Base-by-base conservation (phyloP, 2,329 filamentous ascomycete genomes). In the Colletotrichum falcatum region DNA sequence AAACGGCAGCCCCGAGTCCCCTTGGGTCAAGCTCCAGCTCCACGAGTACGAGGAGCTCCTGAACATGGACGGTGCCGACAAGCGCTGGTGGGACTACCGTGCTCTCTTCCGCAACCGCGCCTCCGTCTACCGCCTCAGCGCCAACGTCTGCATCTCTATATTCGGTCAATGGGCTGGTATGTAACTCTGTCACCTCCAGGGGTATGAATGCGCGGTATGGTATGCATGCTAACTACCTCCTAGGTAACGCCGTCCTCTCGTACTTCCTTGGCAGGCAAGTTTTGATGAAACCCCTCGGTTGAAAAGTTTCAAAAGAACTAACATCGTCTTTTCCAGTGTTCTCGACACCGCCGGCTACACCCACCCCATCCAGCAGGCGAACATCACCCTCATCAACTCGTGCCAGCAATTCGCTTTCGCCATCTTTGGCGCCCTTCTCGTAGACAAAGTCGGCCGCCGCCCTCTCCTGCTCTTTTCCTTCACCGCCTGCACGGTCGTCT, bases 321-420 rank as follows among this genome's bases (percentile, higher is more conserved):
- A 42, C 14, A 7, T n/a, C 8, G 2, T 44, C 0, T 44, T 44
- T 11, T n/a, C n/a, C 7, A n/a, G 44, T 61, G 83, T 88, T 35
- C 80, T 89, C 58, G 79, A 84, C 62, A 85, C 84, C 3, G 86
- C 85, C 56, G 87, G 87, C 26, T 81, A 85, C 73, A 81, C 76
- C 1, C 76, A 80, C 56, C 74, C 76, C 61, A 75, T 77, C 37
- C 66, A 74, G 26, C 82, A 86, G 74, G 81, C 83, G 61, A 84
- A 87, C 74, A 82, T 89, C 71, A 86, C 83, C 11, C 82, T 88
- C 39, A 85, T 86, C 76, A 85, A 87, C 77, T 82, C 82, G 35
- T 84, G 83, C 65, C 82, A 85, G 75, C 83, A 86, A 73, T 84
- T 87, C 75, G 74, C 82, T 63, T 85, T 82, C 72, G 85, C 85